These are phyloP conservation scores for Suillus subluteus DNA, from an alignment of 768 basidiomycete genomes.

Conservation along the genomic window DNA sequence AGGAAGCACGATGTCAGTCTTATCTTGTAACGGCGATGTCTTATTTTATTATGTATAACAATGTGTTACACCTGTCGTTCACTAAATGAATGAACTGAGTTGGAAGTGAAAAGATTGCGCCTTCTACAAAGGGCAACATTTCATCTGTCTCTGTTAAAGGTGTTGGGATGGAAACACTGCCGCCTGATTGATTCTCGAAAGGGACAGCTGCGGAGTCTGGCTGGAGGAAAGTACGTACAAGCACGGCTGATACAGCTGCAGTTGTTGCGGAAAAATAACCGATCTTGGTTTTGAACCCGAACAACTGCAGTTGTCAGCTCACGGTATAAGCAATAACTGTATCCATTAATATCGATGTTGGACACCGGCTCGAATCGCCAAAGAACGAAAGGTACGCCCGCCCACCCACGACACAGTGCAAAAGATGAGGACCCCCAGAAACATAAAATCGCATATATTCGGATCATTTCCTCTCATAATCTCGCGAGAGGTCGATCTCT, in stretches of 20 bases:
- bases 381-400: not conserved
- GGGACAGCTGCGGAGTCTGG: not conserved
- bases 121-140: not conserved
- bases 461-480: constrained; percentile 47
- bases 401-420: not conserved
- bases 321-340: not conserved
- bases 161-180: not conserved
- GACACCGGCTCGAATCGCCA: not conserved
- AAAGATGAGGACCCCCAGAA: not conserved
- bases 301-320: not conserved
- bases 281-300: not conserved
- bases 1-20: not conserved
- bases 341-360: not conserved
- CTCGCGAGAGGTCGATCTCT: constrained; percentile 82
- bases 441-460: not conserved
- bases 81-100: not conserved
- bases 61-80: not conserved
- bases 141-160: too few relatives aligned
- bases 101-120: not conserved
- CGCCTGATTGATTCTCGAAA: not conserved
- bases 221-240: too few relatives aligned
- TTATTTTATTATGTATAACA: not conserved
- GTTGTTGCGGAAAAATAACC: not conserved
- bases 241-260: not conserved
- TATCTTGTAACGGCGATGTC: not conserved